Evolutionary conservation across 345 rosid genomes (phyloP).

Genomic region (Populus tremula): DNA sequence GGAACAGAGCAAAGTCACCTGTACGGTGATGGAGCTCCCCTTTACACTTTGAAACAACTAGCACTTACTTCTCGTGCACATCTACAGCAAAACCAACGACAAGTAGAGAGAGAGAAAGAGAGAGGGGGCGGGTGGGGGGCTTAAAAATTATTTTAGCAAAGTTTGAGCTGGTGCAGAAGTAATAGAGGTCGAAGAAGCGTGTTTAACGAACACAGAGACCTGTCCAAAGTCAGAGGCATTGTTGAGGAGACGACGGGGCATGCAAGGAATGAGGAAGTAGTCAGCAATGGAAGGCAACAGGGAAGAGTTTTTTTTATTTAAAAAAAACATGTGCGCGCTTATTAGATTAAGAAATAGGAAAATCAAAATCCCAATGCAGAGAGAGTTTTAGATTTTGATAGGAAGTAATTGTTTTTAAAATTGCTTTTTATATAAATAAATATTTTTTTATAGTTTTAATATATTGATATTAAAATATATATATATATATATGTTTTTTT

Average conservation of each 20-base stretch:
- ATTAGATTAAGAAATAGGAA: background rate
- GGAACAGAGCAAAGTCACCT: background rate
- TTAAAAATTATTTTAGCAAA: background rate
- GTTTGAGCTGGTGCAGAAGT: background rate
- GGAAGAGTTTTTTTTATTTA: background rate
- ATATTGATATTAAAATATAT: too few species aligned
- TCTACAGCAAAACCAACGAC: background rate
- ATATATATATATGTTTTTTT: too few species aligned
- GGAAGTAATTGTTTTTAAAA: too few species aligned
- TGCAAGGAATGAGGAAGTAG: conserved; percentile 11
- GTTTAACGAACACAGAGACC: background rate
- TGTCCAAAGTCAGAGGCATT: conserved; percentile 17
- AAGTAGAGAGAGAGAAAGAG: background rate
- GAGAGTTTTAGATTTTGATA: background rate
- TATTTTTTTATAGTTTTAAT: too few species aligned
- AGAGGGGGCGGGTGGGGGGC: background rate
- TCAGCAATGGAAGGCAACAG: conserved; percentile 12
- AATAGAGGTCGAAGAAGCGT: conserved; percentile 1
- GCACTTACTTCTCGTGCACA: background rate
- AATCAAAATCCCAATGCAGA: background rate
- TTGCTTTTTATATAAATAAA: too few species aligned
- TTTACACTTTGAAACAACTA: background rate
- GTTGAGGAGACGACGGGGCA: conserved; percentile 3
- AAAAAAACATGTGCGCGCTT: background rate
- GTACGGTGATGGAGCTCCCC: background rate